Evolutionary conservation across 208 protist genomes (phyloP), one percentile per base, ranked within the genome.

Genomic region (Sergeia podlipaevii): DNA sequence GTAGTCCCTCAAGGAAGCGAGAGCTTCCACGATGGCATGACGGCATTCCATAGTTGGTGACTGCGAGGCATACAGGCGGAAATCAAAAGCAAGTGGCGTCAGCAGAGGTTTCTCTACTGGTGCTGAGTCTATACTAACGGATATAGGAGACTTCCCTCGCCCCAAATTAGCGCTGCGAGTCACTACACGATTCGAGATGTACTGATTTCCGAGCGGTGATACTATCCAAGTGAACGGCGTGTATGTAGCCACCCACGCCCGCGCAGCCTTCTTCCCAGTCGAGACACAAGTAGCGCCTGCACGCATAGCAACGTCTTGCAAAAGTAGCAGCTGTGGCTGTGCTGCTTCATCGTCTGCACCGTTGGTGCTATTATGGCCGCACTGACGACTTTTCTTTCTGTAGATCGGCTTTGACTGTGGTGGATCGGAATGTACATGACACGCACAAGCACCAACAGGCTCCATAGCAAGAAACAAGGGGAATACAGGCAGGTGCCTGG

Each of bases 161-260:
- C n/a, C n/a, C n/a, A n/a, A n/a, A n/a, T n/a, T n/a, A n/a, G n/a
- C n/a, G n/a, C n/a, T n/a, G n/a, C n/a, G n/a, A n/a, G n/a, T n/a
- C n/a, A 38, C 10, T 38, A 38, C 34, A 15, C 34, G 34, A 15
- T 17, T 10, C 10, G 49, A 65, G 3, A 28, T 33, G 13, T 47
- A 36, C 48, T 50, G 4, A 33, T 69, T 74, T 4, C 67, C 67
- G 0, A 59, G 41, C 8, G 67, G 63, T 36, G 53, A 62, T n/a
- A 47, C 58, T 2, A 76, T 8, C 69, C 69, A 76, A 18, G 56
- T 57, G 45, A 76, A 76, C 0, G 57, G 36, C 1, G 69, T 57
- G 37, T 76, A 76, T 7, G 38, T 44, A 7, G 55, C 67, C n/a
- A 32, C 43, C 67, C 67, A 74, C 11, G 36, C 23, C 8, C 32